Conservation (phyloP, 306 rosid species). For the Cyclanthera cordifolia region DNA sequence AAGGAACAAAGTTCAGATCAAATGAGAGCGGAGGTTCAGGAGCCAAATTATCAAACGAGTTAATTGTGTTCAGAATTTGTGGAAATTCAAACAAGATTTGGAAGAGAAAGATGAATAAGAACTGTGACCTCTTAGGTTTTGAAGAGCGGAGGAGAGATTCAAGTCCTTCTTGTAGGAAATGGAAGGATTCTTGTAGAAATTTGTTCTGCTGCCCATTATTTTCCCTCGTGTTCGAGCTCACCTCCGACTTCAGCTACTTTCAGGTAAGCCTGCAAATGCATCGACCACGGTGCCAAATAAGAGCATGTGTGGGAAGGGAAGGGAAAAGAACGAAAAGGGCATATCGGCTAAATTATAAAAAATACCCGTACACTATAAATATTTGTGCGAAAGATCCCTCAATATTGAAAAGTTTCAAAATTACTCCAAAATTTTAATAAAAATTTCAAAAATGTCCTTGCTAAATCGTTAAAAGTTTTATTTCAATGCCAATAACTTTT, state of each 20-base stretch:
- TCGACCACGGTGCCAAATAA: no score
- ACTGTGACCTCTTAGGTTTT: constrained; percentile 38
- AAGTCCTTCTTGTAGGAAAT: constrained; percentile 60
- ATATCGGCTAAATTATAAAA: no score
- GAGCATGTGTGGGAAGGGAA: no score
- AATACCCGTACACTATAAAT: no score
- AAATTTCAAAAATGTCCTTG: no score
- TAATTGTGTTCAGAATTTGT: background rate
- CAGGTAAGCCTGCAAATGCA: background rate
- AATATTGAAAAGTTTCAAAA: no score
- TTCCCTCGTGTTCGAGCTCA: background rate
- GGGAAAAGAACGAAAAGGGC: no score
- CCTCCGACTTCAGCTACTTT: background rate
- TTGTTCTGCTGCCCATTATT: constrained; percentile 52
- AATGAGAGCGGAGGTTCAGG: background rate
- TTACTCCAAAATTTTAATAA: no score
- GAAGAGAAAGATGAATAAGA: background rate
- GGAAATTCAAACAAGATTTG: background rate
- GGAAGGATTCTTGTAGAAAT: constrained; percentile 71
- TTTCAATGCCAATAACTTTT: no score
- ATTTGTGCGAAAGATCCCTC: no score
- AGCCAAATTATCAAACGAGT: background rate
- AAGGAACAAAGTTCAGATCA: background rate
- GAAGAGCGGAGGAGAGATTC: constrained; percentile 56
- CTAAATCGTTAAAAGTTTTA: no score